A percentile compares a stretch with the other conserved stretches of the same genome.
Evolutionary conservation across 257 asterid genomes (phyloP).

Genomic region (Solanum chiquidenum): DNA sequence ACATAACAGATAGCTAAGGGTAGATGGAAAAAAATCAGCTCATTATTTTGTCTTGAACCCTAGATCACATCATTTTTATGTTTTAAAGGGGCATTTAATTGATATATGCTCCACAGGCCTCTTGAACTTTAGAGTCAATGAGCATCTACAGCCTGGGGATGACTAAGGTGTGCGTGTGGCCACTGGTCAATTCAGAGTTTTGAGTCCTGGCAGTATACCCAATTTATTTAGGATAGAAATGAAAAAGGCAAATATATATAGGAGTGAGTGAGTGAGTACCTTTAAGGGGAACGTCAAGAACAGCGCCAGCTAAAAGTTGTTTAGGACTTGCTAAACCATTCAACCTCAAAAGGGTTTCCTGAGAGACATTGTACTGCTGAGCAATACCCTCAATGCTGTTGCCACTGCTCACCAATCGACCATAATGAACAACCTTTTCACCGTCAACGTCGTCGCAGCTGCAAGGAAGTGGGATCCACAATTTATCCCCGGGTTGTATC

Average conservation of each 20-base stretch:
- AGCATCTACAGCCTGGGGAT: not conserved
- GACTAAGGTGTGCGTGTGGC: not conserved
- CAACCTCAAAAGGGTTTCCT: constrained; percentile 33
- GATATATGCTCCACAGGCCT: not conserved
- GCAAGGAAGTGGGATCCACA: constrained; percentile 80
- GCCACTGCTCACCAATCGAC: constrained; percentile 39
- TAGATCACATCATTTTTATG: not conserved
- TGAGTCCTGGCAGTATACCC: not conserved
- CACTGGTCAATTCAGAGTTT: not conserved
- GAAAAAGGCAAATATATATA: too few species aligned
- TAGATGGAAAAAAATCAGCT: not conserved
- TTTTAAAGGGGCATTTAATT: not conserved
- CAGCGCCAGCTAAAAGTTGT: constrained; percentile 33
- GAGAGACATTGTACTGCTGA: constrained; percentile 31
- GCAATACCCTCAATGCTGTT: constrained; percentile 53
- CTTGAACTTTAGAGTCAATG: not conserved
- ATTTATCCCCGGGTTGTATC: constrained; percentile 34
- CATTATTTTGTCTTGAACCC: not conserved
- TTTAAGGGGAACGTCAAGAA: constrained; percentile 78
- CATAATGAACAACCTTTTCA: constrained; percentile 64
- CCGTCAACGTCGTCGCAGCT: constrained; percentile 72
- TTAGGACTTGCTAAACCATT: constrained; percentile 39
- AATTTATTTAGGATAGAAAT: not conserved
- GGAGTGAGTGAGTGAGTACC: constrained; percentile 15
- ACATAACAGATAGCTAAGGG: not conserved